These are phyloP conservation scores for Trametes meyenii DNA, from an alignment of 768 basidiomycete genomes.

Conservation along the genomic window DNA sequence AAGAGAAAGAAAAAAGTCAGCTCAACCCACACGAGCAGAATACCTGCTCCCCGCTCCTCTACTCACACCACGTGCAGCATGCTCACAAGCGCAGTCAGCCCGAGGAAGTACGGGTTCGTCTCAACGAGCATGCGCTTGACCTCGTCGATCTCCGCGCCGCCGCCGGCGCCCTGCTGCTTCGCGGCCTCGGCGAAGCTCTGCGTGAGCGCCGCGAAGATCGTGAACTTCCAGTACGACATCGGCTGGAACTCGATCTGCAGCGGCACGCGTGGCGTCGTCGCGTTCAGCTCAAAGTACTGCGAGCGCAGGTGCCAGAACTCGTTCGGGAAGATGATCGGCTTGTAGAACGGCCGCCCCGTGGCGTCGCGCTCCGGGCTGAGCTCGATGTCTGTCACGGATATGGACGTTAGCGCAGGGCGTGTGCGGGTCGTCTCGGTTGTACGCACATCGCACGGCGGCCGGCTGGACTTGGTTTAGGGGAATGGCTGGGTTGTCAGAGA, in stretches of 20 bases:
- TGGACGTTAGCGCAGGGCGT: constrained; percentile 12
- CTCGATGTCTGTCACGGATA: constrained; percentile 55
- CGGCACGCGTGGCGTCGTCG: constrained; percentile 77
- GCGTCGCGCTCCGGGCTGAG: constrained; percentile 66
- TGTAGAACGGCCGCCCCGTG: constrained; percentile 74
- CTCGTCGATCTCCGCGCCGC: constrained; percentile 84
- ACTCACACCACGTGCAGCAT: constrained; percentile 80
- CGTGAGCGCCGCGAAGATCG: constrained; percentile 82
- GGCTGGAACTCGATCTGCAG: constrained; percentile 84
- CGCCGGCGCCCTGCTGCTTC: constrained; percentile 67
- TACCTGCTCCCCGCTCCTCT: background rate
- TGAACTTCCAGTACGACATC: constrained; percentile 86
- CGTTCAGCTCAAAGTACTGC: constrained; percentile 83
- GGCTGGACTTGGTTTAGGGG: constrained; percentile 59
- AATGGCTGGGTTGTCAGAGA: constrained; percentile 68
- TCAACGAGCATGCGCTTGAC: constrained; percentile 92
- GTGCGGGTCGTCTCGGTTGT: background rate
- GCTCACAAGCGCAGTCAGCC: constrained; percentile 81
- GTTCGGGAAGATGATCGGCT: constrained; percentile 89
- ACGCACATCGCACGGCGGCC: constrained; percentile 62
- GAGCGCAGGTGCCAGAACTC: constrained; percentile 93
- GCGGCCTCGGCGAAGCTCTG: constrained; percentile 85
- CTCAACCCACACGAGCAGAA: background rate
- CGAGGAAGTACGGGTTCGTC: constrained; percentile 88
- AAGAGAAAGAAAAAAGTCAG: constrained; percentile 12